phyloP scores from a whole-genome alignment of 2,329 filamentous ascomycete species.

The Cyanodermella asteris region DNA sequence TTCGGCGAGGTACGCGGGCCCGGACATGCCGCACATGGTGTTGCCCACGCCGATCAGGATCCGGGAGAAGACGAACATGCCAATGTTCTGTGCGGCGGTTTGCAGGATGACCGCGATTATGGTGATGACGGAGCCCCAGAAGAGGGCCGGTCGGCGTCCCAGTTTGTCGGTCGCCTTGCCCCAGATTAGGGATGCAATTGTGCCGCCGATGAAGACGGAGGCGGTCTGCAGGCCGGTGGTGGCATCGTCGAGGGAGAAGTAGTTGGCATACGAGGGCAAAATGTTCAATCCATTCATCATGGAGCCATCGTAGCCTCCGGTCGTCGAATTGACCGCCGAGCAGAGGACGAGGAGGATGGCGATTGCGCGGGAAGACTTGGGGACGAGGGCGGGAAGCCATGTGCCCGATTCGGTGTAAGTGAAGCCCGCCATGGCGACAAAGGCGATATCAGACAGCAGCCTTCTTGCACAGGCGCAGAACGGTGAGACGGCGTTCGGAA shows the following conservation, averaged over 20 bases:
- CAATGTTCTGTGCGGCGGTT: constrained; percentile 26
- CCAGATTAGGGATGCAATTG: constrained; percentile 22
- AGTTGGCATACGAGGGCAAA: constrained; percentile 31
- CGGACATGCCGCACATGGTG: constrained; percentile 21
- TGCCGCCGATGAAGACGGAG: constrained; percentile 30
- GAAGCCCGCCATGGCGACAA: too few species aligned
- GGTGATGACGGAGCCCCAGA: constrained; percentile 20
- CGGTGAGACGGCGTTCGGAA: too few species aligned
- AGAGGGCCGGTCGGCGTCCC: constrained; percentile 23
- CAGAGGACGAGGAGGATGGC: too few species aligned
- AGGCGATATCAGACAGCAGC: too few species aligned
- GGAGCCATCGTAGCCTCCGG: constrained; percentile 21
- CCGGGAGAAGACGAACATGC: constrained; percentile 28
- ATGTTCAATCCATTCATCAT: constrained; percentile 38
- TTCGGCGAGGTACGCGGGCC: constrained; percentile 27
- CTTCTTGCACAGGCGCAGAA: too few species aligned
- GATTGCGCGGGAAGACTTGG: too few species aligned
- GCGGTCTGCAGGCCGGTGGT: constrained; percentile 34
- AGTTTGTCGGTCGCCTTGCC: constrained; percentile 21
- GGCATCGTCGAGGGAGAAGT: constrained; percentile 31
- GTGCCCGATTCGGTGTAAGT: too few species aligned
- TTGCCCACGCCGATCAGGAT: constrained; percentile 27
- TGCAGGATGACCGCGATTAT: constrained; percentile 25
- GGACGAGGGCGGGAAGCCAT: too few species aligned
- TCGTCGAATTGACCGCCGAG: too few species aligned